Percentiles rank a stretch among this genome's conserved stretches.
Evolutionary conservation across 768 basidiomycete genomes (phyloP).

Genomic region (Trametopsis cervina): DNA sequence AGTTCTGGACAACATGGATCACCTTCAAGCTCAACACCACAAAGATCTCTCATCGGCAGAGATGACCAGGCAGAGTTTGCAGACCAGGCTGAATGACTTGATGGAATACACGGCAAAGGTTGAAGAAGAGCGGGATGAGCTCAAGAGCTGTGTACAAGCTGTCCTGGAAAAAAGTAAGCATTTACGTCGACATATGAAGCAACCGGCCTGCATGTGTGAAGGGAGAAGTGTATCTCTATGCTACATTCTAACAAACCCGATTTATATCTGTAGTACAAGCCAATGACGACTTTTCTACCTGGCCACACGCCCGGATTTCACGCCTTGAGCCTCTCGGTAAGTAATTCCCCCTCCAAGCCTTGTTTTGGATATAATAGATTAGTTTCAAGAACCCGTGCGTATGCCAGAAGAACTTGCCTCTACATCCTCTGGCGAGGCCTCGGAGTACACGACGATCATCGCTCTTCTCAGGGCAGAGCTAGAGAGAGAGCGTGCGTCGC

Average conservation of each 20-base stretch:
- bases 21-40: slow-evolving; percentile 31
- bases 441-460: slow-evolving; percentile 30
- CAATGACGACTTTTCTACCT: slow-evolving; percentile 36
- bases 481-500: slow-evolving; percentile 37
- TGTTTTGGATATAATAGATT: slow-evolving; percentile 3
- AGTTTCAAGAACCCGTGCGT: not conserved
- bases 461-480: slow-evolving; percentile 35
- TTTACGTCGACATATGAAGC: slow-evolving; percentile 1
- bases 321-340: slow-evolving; percentile 38
- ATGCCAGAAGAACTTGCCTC: no score
- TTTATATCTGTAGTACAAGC: slow-evolving; percentile 32
- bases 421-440: no score
- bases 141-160: slow-evolving; percentile 44
- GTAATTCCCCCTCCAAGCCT: no score
- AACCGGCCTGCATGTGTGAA: no score
- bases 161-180: slow-evolving; percentile 55
- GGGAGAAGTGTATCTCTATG: no score
- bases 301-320: slow-evolving; percentile 39
- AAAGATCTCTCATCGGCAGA: slow-evolving; percentile 32
- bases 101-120: slow-evolving; percentile 24
- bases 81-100: slow-evolving; percentile 32
- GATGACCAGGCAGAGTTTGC: slow-evolving; percentile 28
- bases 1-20: slow-evolving; percentile 45
- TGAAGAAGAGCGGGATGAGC: slow-evolving; percentile 45
- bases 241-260: not conserved